Percentiles rank a stretch among this genome's conserved stretches.
phyloP scores from a whole-genome alignment of 2,329 filamentous ascomycete species.

The Colletotrichum sp. region DNA sequence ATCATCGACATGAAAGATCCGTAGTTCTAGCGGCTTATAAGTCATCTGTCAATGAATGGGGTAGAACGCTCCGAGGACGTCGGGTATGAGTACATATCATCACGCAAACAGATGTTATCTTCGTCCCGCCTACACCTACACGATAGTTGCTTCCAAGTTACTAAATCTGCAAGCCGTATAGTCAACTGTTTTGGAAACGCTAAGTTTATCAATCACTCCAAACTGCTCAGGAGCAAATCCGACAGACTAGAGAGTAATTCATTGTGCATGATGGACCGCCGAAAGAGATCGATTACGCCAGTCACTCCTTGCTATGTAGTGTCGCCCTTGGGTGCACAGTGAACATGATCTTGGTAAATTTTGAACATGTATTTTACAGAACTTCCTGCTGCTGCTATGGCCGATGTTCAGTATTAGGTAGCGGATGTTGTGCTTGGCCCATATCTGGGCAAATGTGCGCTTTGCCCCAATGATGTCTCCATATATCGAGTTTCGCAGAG shows the following conservation, averaged over 20 bases:
- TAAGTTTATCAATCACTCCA: neutral
- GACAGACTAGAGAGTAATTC: neutral
- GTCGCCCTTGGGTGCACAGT: neutral
- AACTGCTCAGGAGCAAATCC: neutral
- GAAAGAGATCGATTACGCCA: neutral
- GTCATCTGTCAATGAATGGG: neutral
- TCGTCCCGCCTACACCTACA: neutral
- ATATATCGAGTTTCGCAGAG: neutral
- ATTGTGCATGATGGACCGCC: neutral
- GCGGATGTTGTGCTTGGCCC: neutral
- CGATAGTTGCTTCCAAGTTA: neutral
- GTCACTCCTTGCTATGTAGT: neutral
- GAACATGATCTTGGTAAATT: neutral
- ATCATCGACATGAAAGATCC: neutral
- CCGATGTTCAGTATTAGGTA: neutral
- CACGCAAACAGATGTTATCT: neutral
- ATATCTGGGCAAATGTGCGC: neutral
- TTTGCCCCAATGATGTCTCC: neutral
- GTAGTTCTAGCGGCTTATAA: neutral
- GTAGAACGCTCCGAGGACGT: neutral
- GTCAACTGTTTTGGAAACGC: accelerated
- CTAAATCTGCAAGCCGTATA: neutral
- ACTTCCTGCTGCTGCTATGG: neutral
- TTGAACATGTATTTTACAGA: accelerated
- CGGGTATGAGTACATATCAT: neutral